Evolutionary conservation across 257 asterid genomes (phyloP).

Genomic region (Paraleonurus japonicus): DNA sequence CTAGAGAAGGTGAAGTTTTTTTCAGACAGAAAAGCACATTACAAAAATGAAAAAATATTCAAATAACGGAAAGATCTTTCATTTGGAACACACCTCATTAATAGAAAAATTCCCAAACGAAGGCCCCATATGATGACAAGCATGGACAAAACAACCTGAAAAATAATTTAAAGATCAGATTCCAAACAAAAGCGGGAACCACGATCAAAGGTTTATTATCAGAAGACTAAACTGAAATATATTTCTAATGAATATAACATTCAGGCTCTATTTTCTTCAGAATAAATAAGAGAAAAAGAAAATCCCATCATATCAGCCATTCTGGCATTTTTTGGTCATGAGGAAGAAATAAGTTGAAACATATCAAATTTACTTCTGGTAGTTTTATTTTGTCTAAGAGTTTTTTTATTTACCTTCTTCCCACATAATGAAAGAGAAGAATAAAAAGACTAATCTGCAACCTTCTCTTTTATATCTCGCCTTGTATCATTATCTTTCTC

Average conservation of each 20-base stretch:
- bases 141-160: constrained; percentile 73
- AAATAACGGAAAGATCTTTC: constrained; percentile 2
- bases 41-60: neutral
- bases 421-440: neutral
- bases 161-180: constrained; percentile 20
- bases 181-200: neutral
- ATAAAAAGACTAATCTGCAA: neutral
- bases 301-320: neutral
- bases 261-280: neutral
- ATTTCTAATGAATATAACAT: neutral
- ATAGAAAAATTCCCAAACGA: constrained; percentile 74
- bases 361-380: neutral
- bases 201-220: neutral
- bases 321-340: neutral
- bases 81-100: constrained; percentile 62
- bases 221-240: neutral
- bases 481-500: neutral
- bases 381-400: neutral
- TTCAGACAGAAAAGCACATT: constrained; percentile 9
- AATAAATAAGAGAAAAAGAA: neutral
- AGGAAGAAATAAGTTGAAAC: constrained; percentile 5
- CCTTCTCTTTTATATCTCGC: neutral
- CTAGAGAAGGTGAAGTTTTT: neutral
- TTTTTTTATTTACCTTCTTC: neutral
- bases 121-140: constrained; percentile 88